Evolutionary conservation across 192 early-diverging fungal genomes (phyloP), one percentile per base, ranked within the genome.

Genomic region (Funneliformis mosseae): DNA sequence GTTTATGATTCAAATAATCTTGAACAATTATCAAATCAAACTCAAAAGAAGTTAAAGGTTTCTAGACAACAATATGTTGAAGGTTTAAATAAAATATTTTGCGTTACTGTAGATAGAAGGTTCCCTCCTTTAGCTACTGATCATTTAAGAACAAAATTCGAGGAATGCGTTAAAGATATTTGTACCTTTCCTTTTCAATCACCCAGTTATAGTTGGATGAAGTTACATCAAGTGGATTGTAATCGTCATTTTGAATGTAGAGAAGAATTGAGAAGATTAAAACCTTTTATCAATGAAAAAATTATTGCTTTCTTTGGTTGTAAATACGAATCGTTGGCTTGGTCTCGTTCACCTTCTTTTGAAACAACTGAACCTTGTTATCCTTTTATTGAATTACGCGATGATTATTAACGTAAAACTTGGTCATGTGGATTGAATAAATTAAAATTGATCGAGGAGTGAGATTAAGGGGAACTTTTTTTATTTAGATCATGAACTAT

Each of bases 141-240:
- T 68, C 77, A 78, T 46, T 38, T 78, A n/a, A 66, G 77, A 68
- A 68, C 63, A 8, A 78, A 78, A 78, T 78, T 78, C 41, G 77
- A 78, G 9, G 77, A 78, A 50, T 78, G 77, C 68, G 64, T 78
- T 38, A 78, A 78, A 68, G 77, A 78, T 50, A 68, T 78, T 48
- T 78, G 77, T 50, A 50, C 64, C 16, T 78, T 78, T 67, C 77
- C 77, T 68, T 68, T 69, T 48, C 77, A 33, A n/a, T 21, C 25
- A 41, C 77, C 77, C 8, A 48, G 42, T 46, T 46, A 69, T 39
- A 28, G 25, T 39, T 78, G 77, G 77, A 28, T 28, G 25, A 45
- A 68, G 48, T 78, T 78, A 68, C 61, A 78, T 78, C 63, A 66
- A 25, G 77, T 78, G 4, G 77, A 78, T 68, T 78, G 77, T 69